These are phyloP conservation scores for Coniophora puteana DNA, from an alignment of 1,284 basidiomycete genomes.

Conservation along the genomic window DNA sequence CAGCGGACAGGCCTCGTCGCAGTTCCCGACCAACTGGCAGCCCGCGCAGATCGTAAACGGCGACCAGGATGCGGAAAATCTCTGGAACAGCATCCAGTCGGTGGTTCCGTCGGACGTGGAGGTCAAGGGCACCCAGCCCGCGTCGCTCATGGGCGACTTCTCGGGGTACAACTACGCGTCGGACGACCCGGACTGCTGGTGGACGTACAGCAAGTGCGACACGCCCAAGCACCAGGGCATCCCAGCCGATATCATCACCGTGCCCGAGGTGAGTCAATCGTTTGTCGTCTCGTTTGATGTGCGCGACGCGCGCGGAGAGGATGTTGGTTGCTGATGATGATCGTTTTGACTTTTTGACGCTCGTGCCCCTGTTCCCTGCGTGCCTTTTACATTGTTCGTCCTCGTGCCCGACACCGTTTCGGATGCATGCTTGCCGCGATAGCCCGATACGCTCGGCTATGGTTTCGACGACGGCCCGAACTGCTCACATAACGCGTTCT, in stretches of 20 bases:
- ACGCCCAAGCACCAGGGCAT: slow-evolving; percentile 39
- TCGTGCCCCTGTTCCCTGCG: no score
- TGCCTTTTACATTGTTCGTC: no score
- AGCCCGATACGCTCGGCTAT: slow-evolving; percentile 55
- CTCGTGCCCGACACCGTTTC: no score
- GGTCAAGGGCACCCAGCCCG: slow-evolving; percentile 23
- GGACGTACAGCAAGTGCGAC: slow-evolving; percentile 54
- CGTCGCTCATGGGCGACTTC: slow-evolving; percentile 24
- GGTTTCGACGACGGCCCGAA: slow-evolving; percentile 67
- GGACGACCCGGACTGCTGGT: slow-evolving; percentile 45
- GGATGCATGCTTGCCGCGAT: no score
- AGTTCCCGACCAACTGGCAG: slow-evolving; percentile 41
- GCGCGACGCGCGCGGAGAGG: no score
- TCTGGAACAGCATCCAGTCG: slow-evolving; percentile 25
- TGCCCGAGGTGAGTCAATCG: no score
- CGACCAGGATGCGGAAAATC: slow-evolving; percentile 38
- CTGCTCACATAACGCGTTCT: slow-evolving; percentile 55
- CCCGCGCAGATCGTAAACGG: slow-evolving; percentile 38
- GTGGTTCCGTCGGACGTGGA: slow-evolving; percentile 24
- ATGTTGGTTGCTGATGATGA: no score
- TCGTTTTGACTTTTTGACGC: no score
- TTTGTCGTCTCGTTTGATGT: no score
- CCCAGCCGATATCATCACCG: slow-evolving; percentile 48
- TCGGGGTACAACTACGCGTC: slow-evolving; percentile 20
- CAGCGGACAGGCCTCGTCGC: slow-evolving; percentile 33